Evolutionary conservation across 495 filamentous ascomycete genomes (phyloP).

Genomic region (Tetracladium setigerum): DNA sequence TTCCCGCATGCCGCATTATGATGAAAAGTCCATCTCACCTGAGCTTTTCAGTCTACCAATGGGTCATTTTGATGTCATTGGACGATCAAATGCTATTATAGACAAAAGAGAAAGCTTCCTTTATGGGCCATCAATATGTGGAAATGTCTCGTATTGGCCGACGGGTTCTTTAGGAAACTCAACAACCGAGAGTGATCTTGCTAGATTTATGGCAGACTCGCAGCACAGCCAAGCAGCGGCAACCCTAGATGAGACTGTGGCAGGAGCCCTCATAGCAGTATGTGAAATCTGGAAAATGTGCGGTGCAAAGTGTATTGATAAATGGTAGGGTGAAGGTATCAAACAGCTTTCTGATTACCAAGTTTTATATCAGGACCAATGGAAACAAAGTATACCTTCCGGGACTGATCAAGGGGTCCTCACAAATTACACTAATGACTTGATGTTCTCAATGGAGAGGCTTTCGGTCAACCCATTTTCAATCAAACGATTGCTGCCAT

Average conservation of each 20-base stretch:
- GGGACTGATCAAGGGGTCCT: slow-evolving; percentile 23
- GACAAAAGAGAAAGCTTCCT: slow-evolving; percentile 10
- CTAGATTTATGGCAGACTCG: slow-evolving; percentile 3
- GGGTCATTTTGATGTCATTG: not conserved
- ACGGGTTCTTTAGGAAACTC: slow-evolving; percentile 10
- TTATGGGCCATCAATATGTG: slow-evolving; percentile 16
- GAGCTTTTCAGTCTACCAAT: slow-evolving; percentile 1
- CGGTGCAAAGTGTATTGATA: too few relatives aligned
- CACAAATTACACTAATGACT: slow-evolving; percentile 32
- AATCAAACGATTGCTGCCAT: slow-evolving; percentile 23
- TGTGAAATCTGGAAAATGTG: slow-evolving; percentile 1
- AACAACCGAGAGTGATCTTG: slow-evolving; percentile 5
- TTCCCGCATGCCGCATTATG: not conserved
- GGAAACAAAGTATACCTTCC: slow-evolving; percentile 21
- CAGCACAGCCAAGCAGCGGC: slow-evolving; percentile 1
- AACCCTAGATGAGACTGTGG: slow-evolving; percentile 11
- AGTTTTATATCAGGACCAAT: slow-evolving; percentile 28
- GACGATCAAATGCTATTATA: slow-evolving; percentile 7
- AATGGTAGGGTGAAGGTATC: slow-evolving; percentile 21
- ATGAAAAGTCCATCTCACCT: not conserved
- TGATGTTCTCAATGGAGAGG: slow-evolving; percentile 32
- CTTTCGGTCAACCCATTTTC: slow-evolving; percentile 27
- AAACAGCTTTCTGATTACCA: slow-evolving; percentile 24
- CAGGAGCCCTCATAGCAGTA: slow-evolving; percentile 6
- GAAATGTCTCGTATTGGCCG: slow-evolving; percentile 16